These are phyloP conservation scores for Buddleja alternifolia DNA, from an alignment of 257 asterid genomes.

Conservation along the genomic window DNA sequence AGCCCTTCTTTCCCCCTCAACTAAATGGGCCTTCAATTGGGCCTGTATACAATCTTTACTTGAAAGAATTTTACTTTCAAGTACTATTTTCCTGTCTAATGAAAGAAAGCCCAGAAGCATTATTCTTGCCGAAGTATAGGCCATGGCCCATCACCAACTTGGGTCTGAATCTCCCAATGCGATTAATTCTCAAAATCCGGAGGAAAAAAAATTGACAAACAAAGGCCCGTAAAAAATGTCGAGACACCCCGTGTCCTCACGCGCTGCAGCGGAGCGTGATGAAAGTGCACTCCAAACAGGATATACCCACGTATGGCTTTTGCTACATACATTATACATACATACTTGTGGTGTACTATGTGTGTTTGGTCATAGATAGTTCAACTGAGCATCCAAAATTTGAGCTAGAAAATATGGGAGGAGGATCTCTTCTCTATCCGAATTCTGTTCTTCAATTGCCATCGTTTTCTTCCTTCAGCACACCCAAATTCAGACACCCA, in stretches of 20 bases:
- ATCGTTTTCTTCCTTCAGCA: conserved; percentile 28
- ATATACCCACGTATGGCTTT: conserved; percentile 13
- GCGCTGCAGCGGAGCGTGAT: conserved; percentile 13
- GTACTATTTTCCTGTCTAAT: no score
- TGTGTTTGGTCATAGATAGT: not conserved
- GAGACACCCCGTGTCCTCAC: not conserved
- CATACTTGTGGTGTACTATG: conserved; percentile 29
- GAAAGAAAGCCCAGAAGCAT: no score
- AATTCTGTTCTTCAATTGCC: conserved; percentile 41
- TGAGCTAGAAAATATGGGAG: conserved; percentile 38
- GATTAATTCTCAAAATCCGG: no score
- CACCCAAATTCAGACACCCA: conserved; percentile 30
- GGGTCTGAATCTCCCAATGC: no score
- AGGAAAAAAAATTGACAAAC: not conserved
- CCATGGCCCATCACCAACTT: no score
- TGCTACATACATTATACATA: not conserved
- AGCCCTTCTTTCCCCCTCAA: no score
- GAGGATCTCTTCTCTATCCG: conserved; percentile 33
- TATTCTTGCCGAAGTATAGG: no score
- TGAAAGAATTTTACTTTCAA: no score
- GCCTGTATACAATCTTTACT: no score
- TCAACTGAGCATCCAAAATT: conserved; percentile 12
- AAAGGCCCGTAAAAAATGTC: not conserved
- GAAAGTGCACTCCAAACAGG: conserved; percentile 15
- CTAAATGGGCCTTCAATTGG: no score